A percentile compares a stretch with the other conserved stretches of the same genome.
Evolutionary conservation across 345 rosid genomes (phyloP).

Genomic region (Citrus glauca): DNA sequence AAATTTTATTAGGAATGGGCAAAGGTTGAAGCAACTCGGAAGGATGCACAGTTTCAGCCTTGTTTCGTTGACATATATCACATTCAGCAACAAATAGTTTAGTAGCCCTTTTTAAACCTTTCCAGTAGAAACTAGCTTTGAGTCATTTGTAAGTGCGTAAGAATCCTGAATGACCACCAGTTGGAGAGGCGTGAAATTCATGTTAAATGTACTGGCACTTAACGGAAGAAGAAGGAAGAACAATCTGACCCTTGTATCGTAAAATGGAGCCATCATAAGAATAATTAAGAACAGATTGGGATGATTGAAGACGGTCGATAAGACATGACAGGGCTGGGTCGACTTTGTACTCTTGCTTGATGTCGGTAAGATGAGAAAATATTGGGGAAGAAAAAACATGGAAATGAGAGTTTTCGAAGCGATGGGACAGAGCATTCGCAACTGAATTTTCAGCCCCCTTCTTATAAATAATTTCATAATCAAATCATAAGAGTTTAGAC

Average conservation of each 20-base stretch:
- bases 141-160: not conserved
- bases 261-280: not conserved
- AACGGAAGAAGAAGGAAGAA: not conserved
- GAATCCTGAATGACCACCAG: not conserved
- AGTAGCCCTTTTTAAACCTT: not conserved
- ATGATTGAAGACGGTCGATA: too few species aligned
- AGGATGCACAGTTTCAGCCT: not conserved
- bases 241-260: too few species aligned
- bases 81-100: not conserved
- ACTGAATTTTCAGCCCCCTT: not conserved
- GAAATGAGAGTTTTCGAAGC: not conserved
- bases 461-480: too few species aligned
- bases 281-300: too few species aligned
- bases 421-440: not conserved
- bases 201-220: not conserved
- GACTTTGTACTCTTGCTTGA: too few species aligned
- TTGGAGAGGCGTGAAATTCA: too few species aligned
- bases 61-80: not conserved
- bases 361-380: not conserved
- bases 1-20: too few species aligned
- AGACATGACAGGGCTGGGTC: too few species aligned
- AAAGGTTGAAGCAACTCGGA: not conserved
- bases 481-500: not conserved
- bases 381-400: not conserved
- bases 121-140: not conserved